phyloP scores from a whole-genome alignment of 768 basidiomycete genomes.

The Albatrellus ellisii region DNA sequence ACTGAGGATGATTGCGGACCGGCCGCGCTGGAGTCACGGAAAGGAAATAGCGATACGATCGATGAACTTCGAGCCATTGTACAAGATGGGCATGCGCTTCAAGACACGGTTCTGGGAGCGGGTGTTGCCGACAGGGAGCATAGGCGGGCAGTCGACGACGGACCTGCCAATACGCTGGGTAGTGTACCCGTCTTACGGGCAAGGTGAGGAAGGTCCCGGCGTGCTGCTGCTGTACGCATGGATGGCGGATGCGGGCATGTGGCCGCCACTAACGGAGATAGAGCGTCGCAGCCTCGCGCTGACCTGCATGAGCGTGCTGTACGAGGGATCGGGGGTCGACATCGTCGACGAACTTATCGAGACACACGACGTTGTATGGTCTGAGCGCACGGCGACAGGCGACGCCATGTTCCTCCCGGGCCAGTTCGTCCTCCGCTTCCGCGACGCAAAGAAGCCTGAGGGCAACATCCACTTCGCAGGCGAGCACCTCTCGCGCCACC shows the following conservation, averaged over 20 bases:
- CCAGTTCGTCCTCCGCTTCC: constrained; percentile 15
- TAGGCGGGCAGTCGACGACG: constrained; percentile 4
- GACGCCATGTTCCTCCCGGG: constrained; percentile 20
- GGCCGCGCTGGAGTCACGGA: constrained; percentile 11
- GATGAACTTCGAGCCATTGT: constrained; percentile 10
- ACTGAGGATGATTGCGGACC: constrained; percentile 15
- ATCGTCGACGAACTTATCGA: not conserved
- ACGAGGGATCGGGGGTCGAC: constrained; percentile 9
- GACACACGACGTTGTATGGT: constrained; percentile 16
- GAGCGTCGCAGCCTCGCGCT: constrained; percentile 14
- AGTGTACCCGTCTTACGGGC: constrained; percentile 13
- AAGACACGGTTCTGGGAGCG: constrained; percentile 6
- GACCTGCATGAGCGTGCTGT: constrained; percentile 14
- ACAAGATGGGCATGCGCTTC: constrained; percentile 7
- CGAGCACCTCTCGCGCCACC: constrained; percentile 17
- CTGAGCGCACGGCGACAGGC: constrained; percentile 15
- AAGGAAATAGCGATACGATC: constrained; percentile 16
- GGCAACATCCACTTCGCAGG: constrained; percentile 17
- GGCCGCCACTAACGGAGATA: constrained; percentile 12
- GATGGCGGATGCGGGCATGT: constrained; percentile 16
- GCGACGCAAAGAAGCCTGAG: constrained; percentile 8
- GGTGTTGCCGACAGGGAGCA: not conserved
- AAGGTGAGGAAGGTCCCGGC: constrained; percentile 16
- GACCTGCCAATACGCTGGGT: constrained; percentile 14
- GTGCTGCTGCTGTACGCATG: constrained; percentile 19